Conservation (phyloP, 208 protist genomes). For the Trypanosoma avium region DNA sequence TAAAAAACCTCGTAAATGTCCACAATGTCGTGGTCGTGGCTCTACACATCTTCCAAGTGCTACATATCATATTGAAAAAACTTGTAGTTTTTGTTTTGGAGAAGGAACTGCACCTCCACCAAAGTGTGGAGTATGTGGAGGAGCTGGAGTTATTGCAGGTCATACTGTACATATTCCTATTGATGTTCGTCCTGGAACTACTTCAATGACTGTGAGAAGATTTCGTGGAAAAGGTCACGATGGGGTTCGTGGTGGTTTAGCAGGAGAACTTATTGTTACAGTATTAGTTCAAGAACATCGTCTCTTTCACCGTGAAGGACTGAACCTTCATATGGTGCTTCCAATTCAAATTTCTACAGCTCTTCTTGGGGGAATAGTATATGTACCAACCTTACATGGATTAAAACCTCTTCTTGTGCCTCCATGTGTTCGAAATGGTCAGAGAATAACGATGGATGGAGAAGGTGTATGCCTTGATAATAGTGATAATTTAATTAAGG, state of each 20-base stretch:
- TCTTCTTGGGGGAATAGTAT: slow-evolving; percentile 74
- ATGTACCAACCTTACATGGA: slow-evolving; percentile 49
- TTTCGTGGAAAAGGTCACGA: slow-evolving; percentile 75
- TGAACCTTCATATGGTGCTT: slow-evolving; percentile 75
- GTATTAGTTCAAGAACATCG: slow-evolving; percentile 73
- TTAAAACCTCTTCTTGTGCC: slow-evolving; percentile 47
- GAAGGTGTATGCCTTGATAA: slow-evolving; percentile 32
- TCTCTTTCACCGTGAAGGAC: slow-evolving; percentile 54
- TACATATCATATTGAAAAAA: slow-evolving; percentile 85
- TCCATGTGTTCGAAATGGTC: slow-evolving; percentile 73
- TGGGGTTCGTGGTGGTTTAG: slow-evolving; percentile 70
- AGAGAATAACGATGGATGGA: slow-evolving; percentile 44
- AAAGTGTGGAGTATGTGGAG: slow-evolving; percentile 58
- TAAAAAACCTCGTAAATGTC: slow-evolving; percentile 49
- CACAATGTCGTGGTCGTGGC: slow-evolving; percentile 82
- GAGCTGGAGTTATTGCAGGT: slow-evolving; percentile 49
- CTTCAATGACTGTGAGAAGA: slow-evolving; percentile 34
- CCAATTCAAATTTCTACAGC: slow-evolving; percentile 75
- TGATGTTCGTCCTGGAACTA: slow-evolving; percentile 36
- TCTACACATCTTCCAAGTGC: slow-evolving; percentile 64
- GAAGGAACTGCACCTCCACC: slow-evolving; percentile 61
- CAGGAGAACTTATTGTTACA: slow-evolving; percentile 77
- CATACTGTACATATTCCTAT: slow-evolving; percentile 36
- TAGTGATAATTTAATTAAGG: background rate
- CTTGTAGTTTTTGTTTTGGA: slow-evolving; percentile 76